Conservation (phyloP, 2,329 filamentous ascomycete species). For the Seiridium cupressi region DNA sequence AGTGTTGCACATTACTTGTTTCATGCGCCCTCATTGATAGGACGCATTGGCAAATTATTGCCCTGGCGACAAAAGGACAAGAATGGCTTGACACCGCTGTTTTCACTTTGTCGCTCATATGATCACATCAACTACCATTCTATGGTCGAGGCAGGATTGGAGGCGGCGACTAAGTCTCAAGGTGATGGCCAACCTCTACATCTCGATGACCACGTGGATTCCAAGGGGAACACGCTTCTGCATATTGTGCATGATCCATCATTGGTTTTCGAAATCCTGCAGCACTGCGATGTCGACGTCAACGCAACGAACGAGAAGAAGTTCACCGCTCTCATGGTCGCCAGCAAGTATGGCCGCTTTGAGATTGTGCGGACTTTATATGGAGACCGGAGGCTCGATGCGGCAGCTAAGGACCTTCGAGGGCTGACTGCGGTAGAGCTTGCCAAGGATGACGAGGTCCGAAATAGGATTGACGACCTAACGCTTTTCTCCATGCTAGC, state of each 20-base stretch:
- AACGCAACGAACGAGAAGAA: conserved; percentile 94
- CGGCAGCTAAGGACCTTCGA: conserved; percentile 78
- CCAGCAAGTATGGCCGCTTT: conserved; percentile 94
- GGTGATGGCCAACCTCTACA: conserved; percentile 78
- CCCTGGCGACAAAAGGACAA: conserved; percentile 91
- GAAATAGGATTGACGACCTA: conserved; percentile 94
- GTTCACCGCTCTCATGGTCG: conserved; percentile 96
- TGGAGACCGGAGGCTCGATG: conserved; percentile 81
- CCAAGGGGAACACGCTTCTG: conserved; percentile 90
- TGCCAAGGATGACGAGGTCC: conserved; percentile 95
- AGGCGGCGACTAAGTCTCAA: conserved; percentile 72
- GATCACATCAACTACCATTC: conserved; percentile 82
- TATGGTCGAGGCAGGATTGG: conserved; percentile 84
- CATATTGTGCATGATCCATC: conserved; percentile 89
- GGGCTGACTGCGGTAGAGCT: conserved; percentile 93
- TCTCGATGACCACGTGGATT: conserved; percentile 88
- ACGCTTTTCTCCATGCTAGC: conserved; percentile 75
- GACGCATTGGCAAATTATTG: conserved; percentile 71
- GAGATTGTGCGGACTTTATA: conserved; percentile 91
- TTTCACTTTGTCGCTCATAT: conserved; percentile 92
- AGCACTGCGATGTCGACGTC: conserved; percentile 88
- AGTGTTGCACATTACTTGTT: conserved; percentile 96
- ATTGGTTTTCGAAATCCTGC: conserved; percentile 72
- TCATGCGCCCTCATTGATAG: conserved; percentile 79
- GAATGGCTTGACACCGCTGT: conserved; percentile 96